Conservation (phyloP, 2,329 filamentous ascomycete genomes). For the Exophiala viscosa region DNA sequence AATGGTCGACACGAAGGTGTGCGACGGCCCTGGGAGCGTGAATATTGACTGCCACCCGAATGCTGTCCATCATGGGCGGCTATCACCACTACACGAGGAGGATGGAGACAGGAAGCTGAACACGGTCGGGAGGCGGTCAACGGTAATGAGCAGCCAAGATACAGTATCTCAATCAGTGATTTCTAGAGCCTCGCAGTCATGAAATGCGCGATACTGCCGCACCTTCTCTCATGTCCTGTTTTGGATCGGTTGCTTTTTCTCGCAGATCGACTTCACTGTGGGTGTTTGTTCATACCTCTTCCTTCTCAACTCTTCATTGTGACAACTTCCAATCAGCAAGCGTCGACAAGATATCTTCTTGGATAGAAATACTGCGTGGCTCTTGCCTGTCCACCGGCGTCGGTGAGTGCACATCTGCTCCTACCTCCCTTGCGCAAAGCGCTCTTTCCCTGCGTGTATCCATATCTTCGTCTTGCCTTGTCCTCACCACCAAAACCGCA, state of each 20-base stretch:
- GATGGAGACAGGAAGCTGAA: too few relatives aligned
- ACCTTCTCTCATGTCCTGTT: not conserved
- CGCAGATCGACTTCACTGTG: not conserved
- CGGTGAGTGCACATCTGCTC: conserved; percentile 9
- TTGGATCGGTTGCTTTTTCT: not conserved
- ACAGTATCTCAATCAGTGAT: not conserved
- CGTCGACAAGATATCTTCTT: not conserved
- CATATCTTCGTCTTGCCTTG: not conserved
- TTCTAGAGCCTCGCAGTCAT: conserved; percentile 3
- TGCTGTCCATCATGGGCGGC: too few relatives aligned
- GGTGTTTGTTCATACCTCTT: not conserved
- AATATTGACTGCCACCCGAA: too few relatives aligned
- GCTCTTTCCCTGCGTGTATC: conserved; percentile 3
- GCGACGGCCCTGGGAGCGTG: too few relatives aligned
- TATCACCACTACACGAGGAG: too few relatives aligned
- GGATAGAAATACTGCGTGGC: not conserved
- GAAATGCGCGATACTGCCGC: not conserved
- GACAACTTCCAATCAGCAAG: not conserved
- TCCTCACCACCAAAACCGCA: not conserved
- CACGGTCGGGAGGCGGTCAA: too few relatives aligned
- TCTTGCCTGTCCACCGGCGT: conserved; percentile 3
- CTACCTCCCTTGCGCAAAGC: not conserved
- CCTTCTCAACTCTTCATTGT: not conserved
- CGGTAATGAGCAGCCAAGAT: not conserved
- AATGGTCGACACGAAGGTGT: too few relatives aligned